Percentiles rank a stretch among this genome's conserved stretches.
Conservation (phyloP, 805 yeast species). For the Hanseniaspora pseudoguilliermondii region DNA sequence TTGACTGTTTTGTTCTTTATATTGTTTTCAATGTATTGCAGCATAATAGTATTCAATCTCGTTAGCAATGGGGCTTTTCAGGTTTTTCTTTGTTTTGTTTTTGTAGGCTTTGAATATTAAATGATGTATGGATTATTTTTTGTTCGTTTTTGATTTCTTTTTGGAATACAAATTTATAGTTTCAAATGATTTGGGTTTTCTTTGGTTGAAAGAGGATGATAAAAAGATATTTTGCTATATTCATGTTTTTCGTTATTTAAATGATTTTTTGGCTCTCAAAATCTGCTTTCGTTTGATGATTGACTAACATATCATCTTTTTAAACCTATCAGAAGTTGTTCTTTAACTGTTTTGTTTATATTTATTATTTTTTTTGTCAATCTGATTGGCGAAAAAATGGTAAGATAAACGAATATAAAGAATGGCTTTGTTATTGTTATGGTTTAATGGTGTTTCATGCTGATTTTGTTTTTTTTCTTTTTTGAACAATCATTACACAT, state of each 20-base stretch:
- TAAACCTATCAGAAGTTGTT: not conserved
- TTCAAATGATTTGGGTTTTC: not conserved
- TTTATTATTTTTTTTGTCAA: not conserved
- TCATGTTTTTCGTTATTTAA: not conserved
- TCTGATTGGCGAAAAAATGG: too few relatives aligned
- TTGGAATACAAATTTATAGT: not conserved
- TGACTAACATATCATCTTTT: not conserved
- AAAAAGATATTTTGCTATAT: too few relatives aligned
- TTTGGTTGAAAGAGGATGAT: not conserved
- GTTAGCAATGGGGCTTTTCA: not conserved
- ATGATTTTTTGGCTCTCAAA: not conserved
- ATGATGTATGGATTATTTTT: not conserved
- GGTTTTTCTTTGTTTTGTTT: not conserved
- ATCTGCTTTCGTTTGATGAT: not conserved
- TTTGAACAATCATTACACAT: not conserved
- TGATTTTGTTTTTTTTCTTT: not conserved
- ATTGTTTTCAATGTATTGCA: not conserved
- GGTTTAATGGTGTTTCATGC: not conserved
- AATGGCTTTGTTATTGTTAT: not conserved
- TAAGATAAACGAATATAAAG: too few relatives aligned
- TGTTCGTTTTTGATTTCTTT: not conserved
- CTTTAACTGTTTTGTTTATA: not conserved
- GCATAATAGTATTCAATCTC: not conserved
- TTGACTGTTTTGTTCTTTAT: not conserved
- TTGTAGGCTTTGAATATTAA: not conserved